A percentile compares a stretch with the other conserved stretches of the same genome.
Evolutionary conservation across 371 early-diverging fungal species (phyloP).

Genomic region (Actinomucor elegans): DNA sequence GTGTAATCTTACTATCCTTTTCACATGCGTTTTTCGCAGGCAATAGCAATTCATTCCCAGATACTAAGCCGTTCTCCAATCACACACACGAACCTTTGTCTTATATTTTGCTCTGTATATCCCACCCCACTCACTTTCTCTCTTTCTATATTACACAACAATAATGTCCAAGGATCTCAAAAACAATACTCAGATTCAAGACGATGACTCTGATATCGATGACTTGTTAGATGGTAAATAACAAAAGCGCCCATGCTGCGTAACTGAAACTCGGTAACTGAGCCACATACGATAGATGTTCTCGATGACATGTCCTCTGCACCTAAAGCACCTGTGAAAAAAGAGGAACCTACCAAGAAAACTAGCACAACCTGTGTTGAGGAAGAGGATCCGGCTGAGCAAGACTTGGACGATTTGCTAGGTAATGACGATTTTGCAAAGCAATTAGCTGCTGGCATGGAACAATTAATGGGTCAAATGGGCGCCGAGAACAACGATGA

Average conservation of each 20-base stretch:
- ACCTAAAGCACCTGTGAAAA: neutral
- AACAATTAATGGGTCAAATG: conserved; percentile 66
- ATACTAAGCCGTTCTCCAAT: neutral
- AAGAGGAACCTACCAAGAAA: conserved; percentile 5
- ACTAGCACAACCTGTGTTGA: conserved; percentile 14
- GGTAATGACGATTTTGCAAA: conserved; percentile 77
- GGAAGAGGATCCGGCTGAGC: conserved; percentile 22
- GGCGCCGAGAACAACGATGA: conserved; percentile 43
- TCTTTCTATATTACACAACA: neutral
- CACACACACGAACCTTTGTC: neutral
- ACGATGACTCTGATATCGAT: conserved; percentile 60
- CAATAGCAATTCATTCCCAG: too few relatives aligned
- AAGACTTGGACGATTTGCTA: conserved; percentile 34
- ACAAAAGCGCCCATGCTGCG: neutral
- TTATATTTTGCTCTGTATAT: too few relatives aligned
- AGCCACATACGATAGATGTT: conserved; percentile 35
- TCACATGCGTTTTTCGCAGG: conserved; percentile 2
- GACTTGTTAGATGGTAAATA: conserved; percentile 61
- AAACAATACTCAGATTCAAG: conserved; percentile 27
- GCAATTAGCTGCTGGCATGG: conserved; percentile 77
- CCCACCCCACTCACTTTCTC: neutral
- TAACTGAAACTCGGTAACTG: neutral
- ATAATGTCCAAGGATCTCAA: conserved; percentile 19
- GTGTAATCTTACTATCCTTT: too few relatives aligned
- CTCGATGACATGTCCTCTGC: conserved; percentile 46